Conservation (phyloP, 2,329 filamentous ascomycete genomes). For the Diaporthe batatas region DNA sequence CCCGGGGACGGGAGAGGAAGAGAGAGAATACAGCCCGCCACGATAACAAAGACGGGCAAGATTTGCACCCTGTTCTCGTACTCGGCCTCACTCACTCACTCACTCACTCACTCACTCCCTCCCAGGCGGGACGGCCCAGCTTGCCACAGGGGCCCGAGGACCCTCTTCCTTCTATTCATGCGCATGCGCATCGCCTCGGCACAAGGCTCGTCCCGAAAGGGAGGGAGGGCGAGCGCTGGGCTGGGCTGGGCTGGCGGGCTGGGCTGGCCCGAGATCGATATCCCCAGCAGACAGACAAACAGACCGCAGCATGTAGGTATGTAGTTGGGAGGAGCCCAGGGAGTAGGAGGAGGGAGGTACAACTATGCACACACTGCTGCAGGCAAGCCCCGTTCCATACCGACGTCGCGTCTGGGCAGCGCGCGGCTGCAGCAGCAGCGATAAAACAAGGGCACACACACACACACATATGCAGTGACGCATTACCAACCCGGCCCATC, state of each 20-base stretch:
- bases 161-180: not conserved
- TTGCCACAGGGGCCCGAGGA: not conserved
- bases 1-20: not conserved
- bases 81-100: not conserved
- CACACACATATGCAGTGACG: not conserved
- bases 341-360: not conserved
- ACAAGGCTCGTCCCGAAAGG: conserved; percentile 28
- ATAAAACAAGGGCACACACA: conserved; percentile 5
- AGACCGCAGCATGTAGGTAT: no score
- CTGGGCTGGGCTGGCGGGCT: not conserved
- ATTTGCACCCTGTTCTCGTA: not conserved
- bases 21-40: no score
- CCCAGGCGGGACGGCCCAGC: conserved; percentile 30
- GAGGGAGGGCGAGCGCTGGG: conserved; percentile 13
- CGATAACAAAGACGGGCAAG: conserved; percentile 14
- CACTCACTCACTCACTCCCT: no score
- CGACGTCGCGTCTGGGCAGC: not conserved
- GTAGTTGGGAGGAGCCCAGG: not conserved
- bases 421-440: not conserved
- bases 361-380: no score
- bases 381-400: conserved; percentile 5
- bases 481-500: not conserved
- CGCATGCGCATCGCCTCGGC: conserved; percentile 15
- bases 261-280: not conserved
- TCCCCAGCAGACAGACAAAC: not conserved